Conservation (phyloP, 805 yeast species). For the Saccharomyces paradoxus region DNA sequence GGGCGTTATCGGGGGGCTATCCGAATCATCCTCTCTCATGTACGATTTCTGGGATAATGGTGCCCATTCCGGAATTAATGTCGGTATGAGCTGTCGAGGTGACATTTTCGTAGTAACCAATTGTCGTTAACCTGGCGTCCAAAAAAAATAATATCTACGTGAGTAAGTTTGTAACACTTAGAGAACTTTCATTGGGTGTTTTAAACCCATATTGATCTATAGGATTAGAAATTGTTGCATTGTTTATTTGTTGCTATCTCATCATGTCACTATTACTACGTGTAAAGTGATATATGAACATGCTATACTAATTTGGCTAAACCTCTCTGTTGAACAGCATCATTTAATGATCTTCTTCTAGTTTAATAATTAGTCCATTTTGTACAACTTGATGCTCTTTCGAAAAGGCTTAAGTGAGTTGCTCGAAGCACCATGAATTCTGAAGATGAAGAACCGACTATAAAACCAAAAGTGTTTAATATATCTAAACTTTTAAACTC, state of each 20-base stretch:
- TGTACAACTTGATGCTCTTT: background rate
- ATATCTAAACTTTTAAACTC: constrained; percentile 1
- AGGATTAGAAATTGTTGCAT: background rate
- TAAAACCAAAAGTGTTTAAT: background rate
- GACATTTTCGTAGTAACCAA: background rate
- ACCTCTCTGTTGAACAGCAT: background rate
- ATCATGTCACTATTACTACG: background rate
- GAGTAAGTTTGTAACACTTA: background rate
- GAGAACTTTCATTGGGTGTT: background rate
- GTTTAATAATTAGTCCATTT: background rate
- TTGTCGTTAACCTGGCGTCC: background rate
- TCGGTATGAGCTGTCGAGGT: background rate
- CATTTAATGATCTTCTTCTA: background rate
- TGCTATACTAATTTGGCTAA: background rate
- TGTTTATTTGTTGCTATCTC: background rate
- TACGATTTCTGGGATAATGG: background rate
- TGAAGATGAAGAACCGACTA: background rate
- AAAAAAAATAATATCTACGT: background rate
- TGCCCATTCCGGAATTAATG: background rate
- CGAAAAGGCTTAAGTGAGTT: background rate
- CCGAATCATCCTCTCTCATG: background rate
- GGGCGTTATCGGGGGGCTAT: background rate
- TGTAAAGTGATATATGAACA: background rate
- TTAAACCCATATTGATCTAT: background rate
- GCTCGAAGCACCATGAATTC: background rate